These are phyloP conservation scores for Nothophytophthora sp. DNA, from an alignment of 352 stramenopile species.

Conservation along the genomic window DNA sequence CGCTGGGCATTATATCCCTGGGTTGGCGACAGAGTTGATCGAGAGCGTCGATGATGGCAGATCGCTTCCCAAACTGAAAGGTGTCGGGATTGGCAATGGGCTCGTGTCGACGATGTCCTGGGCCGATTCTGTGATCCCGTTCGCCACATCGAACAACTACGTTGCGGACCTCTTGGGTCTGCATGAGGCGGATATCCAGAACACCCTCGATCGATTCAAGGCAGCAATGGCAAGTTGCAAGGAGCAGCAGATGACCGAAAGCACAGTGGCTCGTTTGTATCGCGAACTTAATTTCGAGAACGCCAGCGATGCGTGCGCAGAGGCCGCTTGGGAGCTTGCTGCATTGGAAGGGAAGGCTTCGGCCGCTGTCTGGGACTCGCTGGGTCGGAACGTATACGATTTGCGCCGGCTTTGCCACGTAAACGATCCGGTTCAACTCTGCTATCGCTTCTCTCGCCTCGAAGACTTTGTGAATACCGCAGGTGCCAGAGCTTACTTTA, in stretches of 20 bases:
- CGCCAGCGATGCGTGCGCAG: conserved; percentile 12
- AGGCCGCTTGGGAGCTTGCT: conserved; percentile 15
- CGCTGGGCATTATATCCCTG: conserved; percentile 94
- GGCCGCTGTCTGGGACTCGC: conserved; percentile 2
- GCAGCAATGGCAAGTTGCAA: conserved; percentile 15
- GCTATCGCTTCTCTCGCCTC: conserved; percentile 65
- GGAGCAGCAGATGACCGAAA: no score
- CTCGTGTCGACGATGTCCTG: conserved; percentile 58
- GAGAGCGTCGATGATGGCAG: conserved; percentile 18
- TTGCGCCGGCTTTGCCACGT: conserved; percentile 51
- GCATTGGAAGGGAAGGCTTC: conserved; percentile 17
- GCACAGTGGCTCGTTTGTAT: no score
- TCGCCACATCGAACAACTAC: conserved; percentile 46
- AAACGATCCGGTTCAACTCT: conserved; percentile 52
- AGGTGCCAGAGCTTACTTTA: conserved; percentile 45
- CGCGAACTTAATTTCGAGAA: neutral
- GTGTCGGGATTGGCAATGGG: conserved; percentile 86
- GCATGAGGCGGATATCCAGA: conserved; percentile 8
- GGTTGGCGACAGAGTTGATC: conserved; percentile 82
- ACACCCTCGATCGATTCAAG: conserved; percentile 17
- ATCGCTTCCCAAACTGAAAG: conserved; percentile 55
- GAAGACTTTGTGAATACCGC: conserved; percentile 60
- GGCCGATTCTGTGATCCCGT: conserved; percentile 52
- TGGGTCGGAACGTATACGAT: conserved; percentile 71
- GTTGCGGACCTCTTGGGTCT: conserved; percentile 36